Percentiles rank a stretch among this genome's conserved stretches.
phyloP scores from a whole-genome alignment of 1,139 yeast species.

The Yamadazyma buinensis region DNA sequence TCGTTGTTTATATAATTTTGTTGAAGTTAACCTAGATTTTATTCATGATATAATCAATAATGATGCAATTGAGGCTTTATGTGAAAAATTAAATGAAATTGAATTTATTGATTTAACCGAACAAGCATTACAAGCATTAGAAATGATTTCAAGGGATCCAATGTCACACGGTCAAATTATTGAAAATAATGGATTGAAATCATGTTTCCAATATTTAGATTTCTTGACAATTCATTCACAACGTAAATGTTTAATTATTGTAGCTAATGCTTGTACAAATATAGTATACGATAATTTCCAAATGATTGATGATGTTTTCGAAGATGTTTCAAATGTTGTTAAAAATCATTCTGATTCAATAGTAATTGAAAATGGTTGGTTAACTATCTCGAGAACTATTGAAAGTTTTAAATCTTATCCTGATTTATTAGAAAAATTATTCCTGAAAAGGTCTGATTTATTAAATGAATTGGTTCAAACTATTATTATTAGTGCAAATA shows the following conservation, averaged over 20 bases:
- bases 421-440: conserved; percentile 44
- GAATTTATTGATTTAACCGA: conserved; percentile 89
- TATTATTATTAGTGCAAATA: conserved; percentile 28
- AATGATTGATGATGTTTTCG: conserved; percentile 55
- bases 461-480: conserved; percentile 26
- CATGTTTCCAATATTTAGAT: conserved; percentile 74
- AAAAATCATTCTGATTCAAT: conserved; percentile 54
- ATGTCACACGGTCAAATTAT: conserved; percentile 49
- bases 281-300: conserved; percentile 43
- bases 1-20: conserved; percentile 75
- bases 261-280: conserved; percentile 68
- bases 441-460: conserved; percentile 24
- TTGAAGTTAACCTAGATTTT: conserved; percentile 72
- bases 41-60: conserved; percentile 62
- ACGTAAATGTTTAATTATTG: conserved; percentile 72
- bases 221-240: conserved; percentile 90
- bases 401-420: conserved; percentile 48
- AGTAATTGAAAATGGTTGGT: conserved; percentile 69
- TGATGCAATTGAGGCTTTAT: conserved; percentile 65
- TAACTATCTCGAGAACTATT: conserved; percentile 61
- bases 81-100: conserved; percentile 67
- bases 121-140: conserved; percentile 79
- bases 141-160: conserved; percentile 58
- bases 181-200: conserved; percentile 57
- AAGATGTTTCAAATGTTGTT: conserved; percentile 59